Conservation (phyloP, 2,329 filamentous ascomycete genomes). For the Calonectria crousiana region DNA sequence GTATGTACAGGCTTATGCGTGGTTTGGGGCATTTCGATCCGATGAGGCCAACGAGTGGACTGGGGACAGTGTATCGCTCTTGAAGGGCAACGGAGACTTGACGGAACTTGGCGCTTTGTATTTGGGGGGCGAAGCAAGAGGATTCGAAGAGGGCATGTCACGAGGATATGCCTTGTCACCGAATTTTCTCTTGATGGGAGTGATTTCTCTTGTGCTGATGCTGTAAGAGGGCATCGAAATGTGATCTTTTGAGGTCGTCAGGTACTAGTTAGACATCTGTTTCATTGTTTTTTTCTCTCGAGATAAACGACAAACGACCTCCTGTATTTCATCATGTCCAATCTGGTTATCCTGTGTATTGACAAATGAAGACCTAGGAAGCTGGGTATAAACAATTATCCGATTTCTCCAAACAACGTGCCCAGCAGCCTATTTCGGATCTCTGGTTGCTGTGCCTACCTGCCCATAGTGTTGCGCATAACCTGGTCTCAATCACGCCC, state of each 20-base stretch:
- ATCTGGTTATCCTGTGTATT: background rate
- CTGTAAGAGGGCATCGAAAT: background rate
- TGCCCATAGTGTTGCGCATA: background rate
- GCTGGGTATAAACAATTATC: background rate
- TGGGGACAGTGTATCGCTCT: slow-evolving; percentile 52
- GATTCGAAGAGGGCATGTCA: slow-evolving; percentile 51
- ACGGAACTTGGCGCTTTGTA: slow-evolving; percentile 55
- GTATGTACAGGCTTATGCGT: slow-evolving; percentile 54
- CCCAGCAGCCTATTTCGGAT: background rate
- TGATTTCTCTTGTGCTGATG: background rate
- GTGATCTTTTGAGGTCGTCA: background rate
- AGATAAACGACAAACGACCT: background rate
- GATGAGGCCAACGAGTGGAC: slow-evolving; percentile 55
- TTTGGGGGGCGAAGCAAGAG: slow-evolving; percentile 53
- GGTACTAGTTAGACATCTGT: background rate
- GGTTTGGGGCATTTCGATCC: slow-evolving; percentile 55
- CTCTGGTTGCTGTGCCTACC: background rate
- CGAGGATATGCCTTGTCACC: background rate
- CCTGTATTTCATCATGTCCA: background rate
- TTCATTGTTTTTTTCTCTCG: background rate
- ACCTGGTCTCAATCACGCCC: background rate
- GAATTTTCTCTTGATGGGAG: background rate
- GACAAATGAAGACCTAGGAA: background rate
- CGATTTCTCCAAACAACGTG: background rate
- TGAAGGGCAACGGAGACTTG: slow-evolving; percentile 52